These are phyloP conservation scores for Cladosporium sp. DNA, from an alignment of 2,329 filamentous ascomycete species.

Conservation along the genomic window DNA sequence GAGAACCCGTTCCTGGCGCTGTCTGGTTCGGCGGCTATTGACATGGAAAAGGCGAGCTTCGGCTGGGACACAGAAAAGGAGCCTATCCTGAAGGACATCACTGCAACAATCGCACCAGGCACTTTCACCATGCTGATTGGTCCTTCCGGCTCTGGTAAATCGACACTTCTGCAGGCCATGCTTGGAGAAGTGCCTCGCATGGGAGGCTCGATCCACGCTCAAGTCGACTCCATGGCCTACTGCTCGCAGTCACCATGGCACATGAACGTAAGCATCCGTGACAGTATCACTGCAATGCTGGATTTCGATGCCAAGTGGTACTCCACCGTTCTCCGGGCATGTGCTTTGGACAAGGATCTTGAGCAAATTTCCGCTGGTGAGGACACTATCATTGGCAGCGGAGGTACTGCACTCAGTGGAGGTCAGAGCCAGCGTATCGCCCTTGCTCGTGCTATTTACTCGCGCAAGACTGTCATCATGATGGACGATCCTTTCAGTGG, in stretches of 20 bases:
- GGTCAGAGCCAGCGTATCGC: constrained; percentile 54
- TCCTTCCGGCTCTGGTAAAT: constrained; percentile 57
- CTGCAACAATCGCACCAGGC: constrained; percentile 44
- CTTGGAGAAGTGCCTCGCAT: constrained; percentile 46
- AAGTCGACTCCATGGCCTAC: constrained; percentile 37
- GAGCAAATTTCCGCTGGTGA: constrained; percentile 44
- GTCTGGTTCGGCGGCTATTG: constrained; percentile 4
- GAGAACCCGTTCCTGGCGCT: constrained; percentile 37
- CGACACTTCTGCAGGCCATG: constrained; percentile 51
- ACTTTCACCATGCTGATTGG: constrained; percentile 54
- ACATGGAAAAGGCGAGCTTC: constrained; percentile 41
- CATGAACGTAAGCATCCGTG: constrained; percentile 41
- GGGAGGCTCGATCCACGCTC: constrained; percentile 36
- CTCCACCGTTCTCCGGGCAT: constrained; percentile 40
- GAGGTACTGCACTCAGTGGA: constrained; percentile 55
- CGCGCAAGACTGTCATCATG: constrained; percentile 50
- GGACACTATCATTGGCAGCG: constrained; percentile 53
- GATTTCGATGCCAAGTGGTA: constrained; percentile 43
- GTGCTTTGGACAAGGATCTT: constrained; percentile 43
- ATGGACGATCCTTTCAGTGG: constrained; percentile 57
- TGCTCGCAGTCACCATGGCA: constrained; percentile 45
- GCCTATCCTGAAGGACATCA: constrained; percentile 46
- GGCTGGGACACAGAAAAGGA: constrained; percentile 50
- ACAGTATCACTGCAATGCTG: constrained; percentile 42
- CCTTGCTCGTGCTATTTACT: constrained; percentile 56